Base-by-base conservation (phyloP, 2,329 filamentous ascomycete genomes). In the Penicillium thymicola region DNA sequence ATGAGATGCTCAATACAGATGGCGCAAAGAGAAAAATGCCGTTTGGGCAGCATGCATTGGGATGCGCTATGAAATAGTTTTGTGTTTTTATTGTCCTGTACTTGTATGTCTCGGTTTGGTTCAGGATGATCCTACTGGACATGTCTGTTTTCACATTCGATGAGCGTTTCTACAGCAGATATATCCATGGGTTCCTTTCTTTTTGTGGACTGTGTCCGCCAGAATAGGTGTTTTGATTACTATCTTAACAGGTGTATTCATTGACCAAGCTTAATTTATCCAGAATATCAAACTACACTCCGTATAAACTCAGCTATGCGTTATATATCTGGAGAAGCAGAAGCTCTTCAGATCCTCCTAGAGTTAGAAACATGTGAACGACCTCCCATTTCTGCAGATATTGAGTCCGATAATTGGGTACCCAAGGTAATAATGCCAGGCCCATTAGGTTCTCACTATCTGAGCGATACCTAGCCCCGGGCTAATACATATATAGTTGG, bases 51-150 rank as follows among this genome's bases (percentile, higher is more conserved):
- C 25, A 48, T 59, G 59, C 62, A 62, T 58, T 62, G 59, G 59
- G 58, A 65, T 59, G 64, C 55, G 63, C 55, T 43, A 66, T 51
- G 64, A 65, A 47, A 51, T 59, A 59, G 46, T 50, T 60, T 57
- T 34, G 51, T 57, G 49, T 52, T 61, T 49, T 43, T 61, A 44
- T 48, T 38, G 43, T 48, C 28, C 51, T 66, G 64, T 66, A 65
- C 52, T 65, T 61, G 55, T 66, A 66, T 59, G 54, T 58, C 51
- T 59, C 10, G 44, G 55, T 53, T 54, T 34, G 30, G 36, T 42
- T 57, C 40, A 38, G 44, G 49, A 25, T 40, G 32, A 40, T 42
- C 50, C 53, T 46, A 28, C 52, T 34, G 44, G 52, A 30, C 45
- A 58, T 58, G 27, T 46, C 50, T 57, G 40, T 49, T 50, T 57